phyloP scores from a whole-genome alignment of 2,329 filamentous ascomycete genomes.

The Aspergillus sergii region DNA sequence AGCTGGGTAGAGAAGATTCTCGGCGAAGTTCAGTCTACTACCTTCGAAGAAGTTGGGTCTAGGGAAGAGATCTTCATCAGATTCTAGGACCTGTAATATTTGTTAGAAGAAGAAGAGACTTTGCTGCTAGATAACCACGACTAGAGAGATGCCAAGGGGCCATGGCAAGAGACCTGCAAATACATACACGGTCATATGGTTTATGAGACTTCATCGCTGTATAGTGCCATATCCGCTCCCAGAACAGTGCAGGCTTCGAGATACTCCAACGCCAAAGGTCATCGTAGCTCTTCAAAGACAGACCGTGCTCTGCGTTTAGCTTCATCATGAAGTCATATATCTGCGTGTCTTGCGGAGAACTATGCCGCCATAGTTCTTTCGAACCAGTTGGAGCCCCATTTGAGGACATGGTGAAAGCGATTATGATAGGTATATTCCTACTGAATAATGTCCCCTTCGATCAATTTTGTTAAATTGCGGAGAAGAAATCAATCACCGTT shows the following conservation, averaged over 20 bases:
- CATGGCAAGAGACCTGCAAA: neutral
- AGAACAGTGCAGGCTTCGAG: conserved; percentile 73
- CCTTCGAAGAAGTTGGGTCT: conserved; percentile 83
- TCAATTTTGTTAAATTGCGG: neutral
- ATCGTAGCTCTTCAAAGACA: conserved; percentile 67
- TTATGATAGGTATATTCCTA: neutral
- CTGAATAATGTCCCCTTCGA: neutral
- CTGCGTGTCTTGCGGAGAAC: conserved; percentile 65
- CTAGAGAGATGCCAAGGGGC: neutral
- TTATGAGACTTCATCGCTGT: conserved; percentile 72
- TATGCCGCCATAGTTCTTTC: conserved; percentile 71
- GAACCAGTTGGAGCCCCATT: conserved; percentile 15
- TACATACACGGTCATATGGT: conserved; percentile 50
- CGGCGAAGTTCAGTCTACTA: conserved; percentile 84
- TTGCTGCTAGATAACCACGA: neutral
- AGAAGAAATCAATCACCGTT: neutral
- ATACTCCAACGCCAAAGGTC: conserved; percentile 87
- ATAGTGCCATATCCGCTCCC: conserved; percentile 83
- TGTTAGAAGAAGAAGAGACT: conserved; percentile 11
- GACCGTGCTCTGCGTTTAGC: conserved; percentile 67
- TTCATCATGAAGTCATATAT: conserved; percentile 72
- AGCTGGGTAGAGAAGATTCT: conserved; percentile 85
- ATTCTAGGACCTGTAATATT: conserved; percentile 64
- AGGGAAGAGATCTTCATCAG: conserved; percentile 75
- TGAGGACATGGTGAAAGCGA: conserved; percentile 3